phyloP scores from a whole-genome alignment of 345 rosid genomes.

The Cardamine chenopodiifolia region DNA sequence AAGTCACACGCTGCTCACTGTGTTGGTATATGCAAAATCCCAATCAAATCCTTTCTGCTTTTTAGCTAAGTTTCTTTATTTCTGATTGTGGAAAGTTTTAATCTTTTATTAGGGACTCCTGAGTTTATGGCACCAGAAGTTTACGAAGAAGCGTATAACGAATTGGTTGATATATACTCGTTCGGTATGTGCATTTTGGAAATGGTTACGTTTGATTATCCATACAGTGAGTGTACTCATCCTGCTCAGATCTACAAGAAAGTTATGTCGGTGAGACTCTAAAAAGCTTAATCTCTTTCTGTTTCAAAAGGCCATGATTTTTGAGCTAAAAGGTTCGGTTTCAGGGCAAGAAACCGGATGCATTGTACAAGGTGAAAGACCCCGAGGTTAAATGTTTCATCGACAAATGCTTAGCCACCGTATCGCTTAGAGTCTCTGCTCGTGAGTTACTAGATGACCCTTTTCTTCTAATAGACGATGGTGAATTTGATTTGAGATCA shows the following conservation, averaged over 20 bases:
- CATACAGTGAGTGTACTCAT: constrained; percentile 89
- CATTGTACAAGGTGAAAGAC: constrained; percentile 85
- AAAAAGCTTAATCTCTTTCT: constrained; percentile 24
- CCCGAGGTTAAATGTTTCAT: constrained; percentile 85
- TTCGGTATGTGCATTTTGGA: constrained; percentile 99
- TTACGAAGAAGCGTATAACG: constrained; percentile 94
- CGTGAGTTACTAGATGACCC: constrained; percentile 87
- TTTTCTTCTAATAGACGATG: constrained; percentile 68
- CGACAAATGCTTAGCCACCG: constrained; percentile 93
- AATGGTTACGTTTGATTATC: constrained; percentile 97
- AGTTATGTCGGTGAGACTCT: constrained; percentile 82
- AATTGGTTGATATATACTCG: constrained; percentile 93
- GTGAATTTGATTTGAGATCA: constrained; percentile 56
- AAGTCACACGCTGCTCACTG: constrained; percentile 48
- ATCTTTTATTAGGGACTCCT: constrained; percentile 73
- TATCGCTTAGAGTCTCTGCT: constrained; percentile 87
- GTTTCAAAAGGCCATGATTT: constrained; percentile 7
- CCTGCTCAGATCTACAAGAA: constrained; percentile 99
- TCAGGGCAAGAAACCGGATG: constrained; percentile 96
- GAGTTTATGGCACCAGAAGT: constrained; percentile 99
- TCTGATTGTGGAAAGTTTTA: constrained; percentile 23
- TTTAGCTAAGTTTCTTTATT: neutral
- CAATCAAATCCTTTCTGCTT: neutral
- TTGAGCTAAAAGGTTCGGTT: constrained; percentile 36
- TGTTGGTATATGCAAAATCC: constrained; percentile 28